Evolutionary conservation across 2,329 filamentous ascomycete species (phyloP).

Genomic region (Dothideomycetes sp.): DNA sequence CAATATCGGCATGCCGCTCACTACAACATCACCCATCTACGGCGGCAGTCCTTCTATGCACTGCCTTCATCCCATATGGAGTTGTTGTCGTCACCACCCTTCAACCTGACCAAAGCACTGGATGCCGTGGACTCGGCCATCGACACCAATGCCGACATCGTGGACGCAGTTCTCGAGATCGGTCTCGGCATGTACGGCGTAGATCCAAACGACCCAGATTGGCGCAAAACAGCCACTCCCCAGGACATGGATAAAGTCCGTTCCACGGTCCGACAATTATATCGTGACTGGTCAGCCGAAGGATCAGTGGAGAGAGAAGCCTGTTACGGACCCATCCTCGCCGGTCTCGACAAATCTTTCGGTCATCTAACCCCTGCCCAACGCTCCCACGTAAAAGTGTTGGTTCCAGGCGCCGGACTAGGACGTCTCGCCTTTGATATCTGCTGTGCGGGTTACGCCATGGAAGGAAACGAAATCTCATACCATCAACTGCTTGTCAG

Average conservation of each 20-base stretch:
- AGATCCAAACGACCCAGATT: conserved; percentile 41
- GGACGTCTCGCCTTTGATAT: conserved; percentile 86
- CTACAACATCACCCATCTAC: conserved; percentile 81
- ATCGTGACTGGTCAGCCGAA: conserved; percentile 83
- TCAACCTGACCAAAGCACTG: conserved; percentile 72
- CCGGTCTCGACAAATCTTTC: conserved; percentile 49
- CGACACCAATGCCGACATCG: conserved; percentile 75
- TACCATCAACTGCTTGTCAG: conserved; percentile 93
- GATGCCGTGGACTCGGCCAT: conserved; percentile 77
- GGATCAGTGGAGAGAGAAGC: conserved; percentile 65
- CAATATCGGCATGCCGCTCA: conserved; percentile 73
- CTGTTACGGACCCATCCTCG: conserved; percentile 66
- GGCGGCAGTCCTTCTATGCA: conserved; percentile 87
- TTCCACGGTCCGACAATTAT: conserved; percentile 87
- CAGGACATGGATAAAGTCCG: conserved; percentile 82
- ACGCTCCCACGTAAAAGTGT: conserved; percentile 44
- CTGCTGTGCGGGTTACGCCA: conserved; percentile 59
- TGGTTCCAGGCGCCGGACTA: conserved; percentile 84
- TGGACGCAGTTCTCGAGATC: conserved; percentile 63
- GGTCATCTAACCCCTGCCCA: conserved; percentile 19
- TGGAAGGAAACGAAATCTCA: conserved; percentile 88
- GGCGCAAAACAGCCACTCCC: conserved; percentile 61
- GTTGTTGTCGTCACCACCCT: conserved; percentile 69
- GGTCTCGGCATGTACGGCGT: conserved; percentile 60
- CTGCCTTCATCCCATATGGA: conserved; percentile 76